These are phyloP conservation scores for Phaseolus coccineus DNA, from an alignment of 331 rosid genomes.

Conservation along the genomic window DNA sequence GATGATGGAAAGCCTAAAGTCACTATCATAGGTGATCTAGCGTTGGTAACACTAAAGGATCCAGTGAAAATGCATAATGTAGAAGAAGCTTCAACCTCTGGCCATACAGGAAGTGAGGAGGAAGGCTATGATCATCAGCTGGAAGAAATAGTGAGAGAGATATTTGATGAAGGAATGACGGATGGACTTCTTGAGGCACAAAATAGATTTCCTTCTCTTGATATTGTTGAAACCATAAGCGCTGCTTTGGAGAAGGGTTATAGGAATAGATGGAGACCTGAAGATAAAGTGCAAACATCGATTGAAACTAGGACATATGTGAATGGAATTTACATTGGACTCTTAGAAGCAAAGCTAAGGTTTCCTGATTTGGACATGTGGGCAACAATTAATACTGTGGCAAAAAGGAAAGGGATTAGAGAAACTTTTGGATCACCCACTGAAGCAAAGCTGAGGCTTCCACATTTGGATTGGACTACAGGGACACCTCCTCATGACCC, in stretches of 20 bases:
- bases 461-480: no score
- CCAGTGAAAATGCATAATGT: not conserved
- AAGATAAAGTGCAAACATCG: not conserved
- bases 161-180: not conserved
- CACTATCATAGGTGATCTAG: not conserved
- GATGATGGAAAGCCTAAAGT: not conserved
- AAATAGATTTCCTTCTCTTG: not conserved
- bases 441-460: no score
- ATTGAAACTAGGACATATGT: no score
- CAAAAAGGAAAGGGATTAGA: not conserved
- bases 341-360: not conserved
- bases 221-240: not conserved
- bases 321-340: not conserved
- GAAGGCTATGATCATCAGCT: not conserved
- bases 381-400: not conserved
- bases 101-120: not conserved
- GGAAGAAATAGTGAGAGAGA: no score
- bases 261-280: not conserved
- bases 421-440: no score
- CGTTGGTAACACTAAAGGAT: not conserved
- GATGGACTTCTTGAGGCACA: slow-evolving; percentile 5
- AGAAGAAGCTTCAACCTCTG: not conserved
- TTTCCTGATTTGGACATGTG: not conserved
- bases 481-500: no score
- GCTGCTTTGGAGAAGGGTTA: no score